phyloP scores from a whole-genome alignment of 2,329 filamentous ascomycete species.

The Aspergillus transmontanensis region DNA sequence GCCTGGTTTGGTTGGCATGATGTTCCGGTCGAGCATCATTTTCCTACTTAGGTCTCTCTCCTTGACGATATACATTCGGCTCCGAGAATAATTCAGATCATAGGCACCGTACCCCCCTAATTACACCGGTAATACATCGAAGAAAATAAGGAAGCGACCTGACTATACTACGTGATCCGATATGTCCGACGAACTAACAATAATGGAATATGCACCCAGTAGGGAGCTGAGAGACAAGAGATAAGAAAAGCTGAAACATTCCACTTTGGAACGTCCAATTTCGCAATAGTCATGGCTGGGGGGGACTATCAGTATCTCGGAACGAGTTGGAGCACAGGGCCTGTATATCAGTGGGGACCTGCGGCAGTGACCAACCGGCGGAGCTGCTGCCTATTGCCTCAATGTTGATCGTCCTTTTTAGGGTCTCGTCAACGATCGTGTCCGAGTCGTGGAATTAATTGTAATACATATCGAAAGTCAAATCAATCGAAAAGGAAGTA shows the following conservation, averaged over 20 bases:
- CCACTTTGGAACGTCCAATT: neutral
- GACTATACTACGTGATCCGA: too few species aligned
- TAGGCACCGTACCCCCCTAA: too few species aligned
- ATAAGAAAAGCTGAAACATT: conserved; percentile 1
- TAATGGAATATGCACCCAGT: neutral
- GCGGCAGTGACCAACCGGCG: neutral
- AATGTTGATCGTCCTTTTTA: neutral
- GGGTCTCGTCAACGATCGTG: neutral
- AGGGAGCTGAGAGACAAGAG: neutral
- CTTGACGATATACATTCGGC: too few species aligned
- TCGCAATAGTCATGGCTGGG: neutral
- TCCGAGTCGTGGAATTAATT: neutral
- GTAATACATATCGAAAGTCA: neutral
- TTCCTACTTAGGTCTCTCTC: neutral
- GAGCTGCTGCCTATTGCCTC: neutral
- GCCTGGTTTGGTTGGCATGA: neutral
- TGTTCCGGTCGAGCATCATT: neutral
- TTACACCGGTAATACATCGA: neutral
- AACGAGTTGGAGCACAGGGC: neutral
- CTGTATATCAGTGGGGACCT: conserved; percentile 1
- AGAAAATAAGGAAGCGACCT: neutral
- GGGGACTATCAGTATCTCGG: conserved; percentile 1
- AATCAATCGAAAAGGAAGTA: too few species aligned
- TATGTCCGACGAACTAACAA: too few species aligned
- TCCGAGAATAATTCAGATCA: neutral